phyloP scores from a whole-genome alignment of 129 eudicot species.

The Calendula officinalis region DNA sequence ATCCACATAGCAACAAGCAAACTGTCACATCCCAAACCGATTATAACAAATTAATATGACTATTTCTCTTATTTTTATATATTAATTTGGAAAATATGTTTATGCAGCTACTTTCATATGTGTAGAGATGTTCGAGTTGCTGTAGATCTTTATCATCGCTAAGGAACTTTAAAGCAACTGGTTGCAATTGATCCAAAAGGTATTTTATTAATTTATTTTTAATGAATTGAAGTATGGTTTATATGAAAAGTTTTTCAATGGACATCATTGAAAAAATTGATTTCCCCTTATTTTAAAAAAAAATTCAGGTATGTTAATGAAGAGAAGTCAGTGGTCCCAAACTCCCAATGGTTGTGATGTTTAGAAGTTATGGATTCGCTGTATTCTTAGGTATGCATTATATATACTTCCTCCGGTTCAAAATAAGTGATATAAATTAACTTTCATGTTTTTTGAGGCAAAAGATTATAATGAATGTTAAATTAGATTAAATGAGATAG shows the following conservation, averaged over 20 bases:
- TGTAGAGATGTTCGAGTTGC: conserved; percentile 96
- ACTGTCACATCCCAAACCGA: too few species aligned
- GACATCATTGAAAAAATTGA: too few species aligned
- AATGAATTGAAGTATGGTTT: neutral
- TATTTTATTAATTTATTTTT: conserved; percentile 16
- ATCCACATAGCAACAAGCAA: too few species aligned
- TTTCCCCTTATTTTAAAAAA: too few species aligned
- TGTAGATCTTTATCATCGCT: conserved; percentile 94
- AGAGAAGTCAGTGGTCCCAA: conserved; percentile 62
- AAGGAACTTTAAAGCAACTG: conserved; percentile 95
- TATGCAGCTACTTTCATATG: conserved; percentile 76
- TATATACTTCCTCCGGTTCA: too few species aligned
- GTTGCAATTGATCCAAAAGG: conserved; percentile 94
- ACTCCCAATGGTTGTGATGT: conserved; percentile 92
- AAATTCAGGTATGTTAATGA: conserved; percentile 75
- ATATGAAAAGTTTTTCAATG: too few species aligned
- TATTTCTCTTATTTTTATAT: too few species aligned
- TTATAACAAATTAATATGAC: too few species aligned
- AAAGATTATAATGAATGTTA: too few species aligned
- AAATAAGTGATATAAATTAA: too few species aligned
- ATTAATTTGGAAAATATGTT: conserved; percentile 19
- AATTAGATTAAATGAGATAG: too few species aligned
- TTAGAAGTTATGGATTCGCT: conserved; percentile 75
- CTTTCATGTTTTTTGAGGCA: too few species aligned
- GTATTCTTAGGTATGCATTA: conserved; percentile 81